Percentiles rank a stretch among this genome's conserved stretches.
phyloP scores from a whole-genome alignment of 2,329 filamentous ascomycete genomes.

The Pseudogymnoascus sp. region DNA sequence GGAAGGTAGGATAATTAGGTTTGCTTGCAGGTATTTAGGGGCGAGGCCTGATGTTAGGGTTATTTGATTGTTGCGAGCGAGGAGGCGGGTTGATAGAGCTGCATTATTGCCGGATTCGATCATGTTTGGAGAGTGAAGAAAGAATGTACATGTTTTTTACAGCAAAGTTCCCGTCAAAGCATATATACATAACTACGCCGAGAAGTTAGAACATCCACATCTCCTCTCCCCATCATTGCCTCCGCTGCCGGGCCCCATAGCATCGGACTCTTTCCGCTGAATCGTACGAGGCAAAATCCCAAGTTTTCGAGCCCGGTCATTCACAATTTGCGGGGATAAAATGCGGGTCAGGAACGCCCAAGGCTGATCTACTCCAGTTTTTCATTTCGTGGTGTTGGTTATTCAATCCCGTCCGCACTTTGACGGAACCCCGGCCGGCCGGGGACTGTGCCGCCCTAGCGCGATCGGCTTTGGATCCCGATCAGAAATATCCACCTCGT shows the following conservation, averaged over 20 bases:
- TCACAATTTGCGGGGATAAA: background rate
- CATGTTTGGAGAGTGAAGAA: background rate
- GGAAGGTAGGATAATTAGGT: constrained; percentile 52
- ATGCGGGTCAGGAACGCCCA: background rate
- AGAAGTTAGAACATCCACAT: background rate
- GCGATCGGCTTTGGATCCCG: constrained; percentile 4
- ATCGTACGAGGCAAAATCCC: background rate
- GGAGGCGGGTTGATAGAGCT: constrained; percentile 14
- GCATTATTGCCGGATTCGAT: background rate
- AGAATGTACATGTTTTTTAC: background rate
- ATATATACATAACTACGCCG: constrained; percentile 7
- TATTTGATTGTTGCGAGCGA: constrained; percentile 16
- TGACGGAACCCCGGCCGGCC: background rate
- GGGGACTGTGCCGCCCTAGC: background rate
- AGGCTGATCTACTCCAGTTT: background rate
- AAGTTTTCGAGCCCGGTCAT: background rate
- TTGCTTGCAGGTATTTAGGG: constrained; percentile 51
- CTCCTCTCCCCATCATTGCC: background rate
- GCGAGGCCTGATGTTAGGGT: constrained; percentile 46
- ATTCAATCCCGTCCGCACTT: background rate
- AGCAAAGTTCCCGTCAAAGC: background rate
- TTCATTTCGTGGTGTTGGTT: background rate
- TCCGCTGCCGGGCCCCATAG: background rate
- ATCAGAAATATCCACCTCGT: constrained; percentile 3
- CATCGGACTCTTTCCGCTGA: background rate